Base-by-base conservation (phyloP, 106 monocot species). In the Platanthera zijinensis region DNA sequence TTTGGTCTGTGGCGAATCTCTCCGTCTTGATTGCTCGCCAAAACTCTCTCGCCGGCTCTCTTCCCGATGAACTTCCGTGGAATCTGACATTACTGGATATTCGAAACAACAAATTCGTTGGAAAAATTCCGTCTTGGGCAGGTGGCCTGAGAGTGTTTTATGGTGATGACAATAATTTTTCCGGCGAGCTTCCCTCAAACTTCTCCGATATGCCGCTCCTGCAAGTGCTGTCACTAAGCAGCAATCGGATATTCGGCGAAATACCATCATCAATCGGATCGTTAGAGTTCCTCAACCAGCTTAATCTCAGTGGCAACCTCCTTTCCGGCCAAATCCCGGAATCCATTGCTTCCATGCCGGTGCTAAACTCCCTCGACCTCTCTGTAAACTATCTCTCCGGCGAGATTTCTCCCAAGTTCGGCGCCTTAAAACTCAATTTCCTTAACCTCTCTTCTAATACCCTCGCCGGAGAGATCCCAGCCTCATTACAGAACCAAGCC, bases 81-180 rank as follows among this genome's bases (percentile, higher is more conserved):
- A 90, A 85, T 22, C 81, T 95, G 3, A 74, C 82, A 0, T 78
- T 81, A 17, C 22, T 95, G 49, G 82, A 95, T 13, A 82, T 95
- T 3, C 54, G 32, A 47, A 78, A 82, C 69, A 92, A 92, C 57
- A 48, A 49, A 25, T 92, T 95, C 78, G 78, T 81, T 15, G 92
- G 95, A 3, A 82, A 61, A 0, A 53, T 95, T 15, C 95, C 95
- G 10, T 79, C 83, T 0, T 32, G 51, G 8, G 86, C 85, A 0
- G 2, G 7, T 0, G 71, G 46, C 0, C 82, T 95, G 0, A 3
- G 11, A 14, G 77, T 92, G 0, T 81, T 95, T 48, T 3, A 2
- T 3, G 95, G 83, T 0, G 71, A 63, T 46, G 81, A 86, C 66
- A 95, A 95, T 64, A 57, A 12, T 5, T 86, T 95, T 61, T 76